Conservation (phyloP, 2,329 filamentous ascomycete genomes). For the Trichoderma koningiopsis region DNA sequence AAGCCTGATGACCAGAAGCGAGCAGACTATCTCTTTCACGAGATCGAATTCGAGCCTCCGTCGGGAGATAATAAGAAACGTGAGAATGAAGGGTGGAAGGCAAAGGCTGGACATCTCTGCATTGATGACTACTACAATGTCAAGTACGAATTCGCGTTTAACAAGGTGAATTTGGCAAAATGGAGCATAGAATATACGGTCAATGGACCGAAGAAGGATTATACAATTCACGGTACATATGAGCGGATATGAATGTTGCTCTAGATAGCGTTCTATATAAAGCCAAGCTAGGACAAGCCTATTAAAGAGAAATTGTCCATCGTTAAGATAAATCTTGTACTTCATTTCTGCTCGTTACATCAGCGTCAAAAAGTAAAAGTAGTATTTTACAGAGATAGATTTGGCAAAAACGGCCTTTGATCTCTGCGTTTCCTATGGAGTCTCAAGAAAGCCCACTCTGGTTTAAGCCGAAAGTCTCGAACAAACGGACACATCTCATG, state of each 20-base stretch:
- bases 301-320: too few relatives aligned
- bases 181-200: slow-evolving; percentile 68
- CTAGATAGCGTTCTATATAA: neutral
- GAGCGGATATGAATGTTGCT: slow-evolving; percentile 36
- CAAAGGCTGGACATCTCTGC: slow-evolving; percentile 70
- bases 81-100: slow-evolving; percentile 56
- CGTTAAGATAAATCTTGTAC: too few relatives aligned
- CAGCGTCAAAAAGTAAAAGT: too few relatives aligned
- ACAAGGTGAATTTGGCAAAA: slow-evolving; percentile 56
- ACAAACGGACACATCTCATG: too few relatives aligned
- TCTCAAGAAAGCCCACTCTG: neutral
- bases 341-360: neutral
- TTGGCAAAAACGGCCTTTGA: neutral
- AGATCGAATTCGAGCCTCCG: slow-evolving; percentile 61
- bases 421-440: neutral
- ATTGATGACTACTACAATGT: slow-evolving; percentile 72
- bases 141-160: slow-evolving; percentile 66
- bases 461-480: neutral
- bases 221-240: slow-evolving; percentile 60
- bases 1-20: slow-evolving; percentile 61
- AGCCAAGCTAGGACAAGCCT: neutral
- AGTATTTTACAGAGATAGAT: neutral
- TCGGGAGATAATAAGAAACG: slow-evolving; percentile 23
- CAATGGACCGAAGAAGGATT: slow-evolving; percentile 73
- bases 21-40: slow-evolving; percentile 75